These are phyloP conservation scores for Diaporthe vexans DNA, from an alignment of 2,329 filamentous ascomycete species.

Conservation along the genomic window DNA sequence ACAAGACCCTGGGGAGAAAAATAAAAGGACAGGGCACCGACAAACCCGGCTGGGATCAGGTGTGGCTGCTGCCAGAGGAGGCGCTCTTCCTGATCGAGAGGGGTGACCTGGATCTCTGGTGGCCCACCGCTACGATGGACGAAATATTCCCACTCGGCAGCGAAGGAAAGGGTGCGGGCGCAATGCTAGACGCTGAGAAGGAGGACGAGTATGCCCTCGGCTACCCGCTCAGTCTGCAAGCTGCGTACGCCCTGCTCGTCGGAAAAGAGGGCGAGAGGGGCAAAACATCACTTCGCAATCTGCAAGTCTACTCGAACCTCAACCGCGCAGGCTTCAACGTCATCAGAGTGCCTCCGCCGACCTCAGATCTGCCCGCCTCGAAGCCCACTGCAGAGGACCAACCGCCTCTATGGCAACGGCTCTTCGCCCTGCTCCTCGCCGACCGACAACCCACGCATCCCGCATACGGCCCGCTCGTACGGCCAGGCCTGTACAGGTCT, in stretches of 20 bases:
- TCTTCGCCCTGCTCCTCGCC: conserved; percentile 62
- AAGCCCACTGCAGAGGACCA: conserved; percentile 32
- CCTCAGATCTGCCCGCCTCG: conserved; percentile 35
- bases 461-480: conserved; percentile 70
- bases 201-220: conserved; percentile 71
- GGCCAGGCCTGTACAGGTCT: conserved; percentile 74
- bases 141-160: conserved; percentile 58
- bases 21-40: conserved; percentile 68
- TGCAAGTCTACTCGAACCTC: conserved; percentile 88
- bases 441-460: conserved; percentile 47
- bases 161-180: conserved; percentile 44
- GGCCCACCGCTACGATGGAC: conserved; percentile 72
- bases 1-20: conserved; percentile 81
- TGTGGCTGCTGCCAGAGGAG: conserved; percentile 94
- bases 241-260: conserved; percentile 87
- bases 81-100: conserved; percentile 90
- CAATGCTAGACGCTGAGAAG: conserved; percentile 47
- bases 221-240: conserved; percentile 91
- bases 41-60: conserved; percentile 67
- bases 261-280: conserved; percentile 75
- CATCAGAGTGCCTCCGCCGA: conserved; percentile 70
- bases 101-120: conserved; percentile 88
- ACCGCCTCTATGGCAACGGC: conserved; percentile 64
- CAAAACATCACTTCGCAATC: conserved; percentile 80
- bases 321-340: conserved; percentile 88